Evolutionary conservation across 441 rosid genomes (phyloP).

Genomic region (Adansonia rubrostipa): DNA sequence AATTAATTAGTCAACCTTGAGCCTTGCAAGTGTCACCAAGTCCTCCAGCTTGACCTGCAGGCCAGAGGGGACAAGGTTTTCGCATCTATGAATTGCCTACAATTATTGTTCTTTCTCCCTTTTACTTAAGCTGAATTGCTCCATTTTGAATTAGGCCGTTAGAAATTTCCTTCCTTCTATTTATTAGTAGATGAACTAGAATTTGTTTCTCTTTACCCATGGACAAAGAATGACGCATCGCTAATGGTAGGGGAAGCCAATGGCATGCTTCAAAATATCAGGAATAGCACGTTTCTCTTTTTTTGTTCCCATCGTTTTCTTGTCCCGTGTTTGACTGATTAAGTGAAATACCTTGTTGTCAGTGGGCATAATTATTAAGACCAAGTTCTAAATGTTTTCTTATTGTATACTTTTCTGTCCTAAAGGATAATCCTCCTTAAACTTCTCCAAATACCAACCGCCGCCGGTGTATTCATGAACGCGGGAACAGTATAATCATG

Average conservation of each 20-base stretch:
- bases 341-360: not conserved
- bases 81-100: constrained; percentile 6
- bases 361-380: no score
- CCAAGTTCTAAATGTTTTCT: no score
- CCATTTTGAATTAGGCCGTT: constrained; percentile 27
- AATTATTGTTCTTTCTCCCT: not conserved
- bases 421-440: constrained; percentile 70
- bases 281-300: constrained; percentile 19
- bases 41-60: not conserved
- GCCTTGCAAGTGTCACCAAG: constrained; percentile 20
- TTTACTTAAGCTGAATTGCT: constrained; percentile 27
- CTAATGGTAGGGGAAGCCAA: constrained; percentile 26
- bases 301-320: not conserved
- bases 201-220: constrained; percentile 29
- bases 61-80: constrained; percentile 27
- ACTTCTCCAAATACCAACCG: constrained; percentile 70
- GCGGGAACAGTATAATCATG: no score
- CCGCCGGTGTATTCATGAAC: constrained; percentile 43
- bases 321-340: not conserved
- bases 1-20: constrained; percentile 1
- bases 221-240: constrained; percentile 37
- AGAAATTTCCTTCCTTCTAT: constrained; percentile 18
- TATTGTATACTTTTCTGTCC: constrained; percentile 37
- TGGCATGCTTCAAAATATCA: constrained; percentile 18
- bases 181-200: constrained; percentile 24